These are phyloP conservation scores for Xylaria cubensis DNA, from an alignment of 495 filamentous ascomycete species.

Conservation along the genomic window DNA sequence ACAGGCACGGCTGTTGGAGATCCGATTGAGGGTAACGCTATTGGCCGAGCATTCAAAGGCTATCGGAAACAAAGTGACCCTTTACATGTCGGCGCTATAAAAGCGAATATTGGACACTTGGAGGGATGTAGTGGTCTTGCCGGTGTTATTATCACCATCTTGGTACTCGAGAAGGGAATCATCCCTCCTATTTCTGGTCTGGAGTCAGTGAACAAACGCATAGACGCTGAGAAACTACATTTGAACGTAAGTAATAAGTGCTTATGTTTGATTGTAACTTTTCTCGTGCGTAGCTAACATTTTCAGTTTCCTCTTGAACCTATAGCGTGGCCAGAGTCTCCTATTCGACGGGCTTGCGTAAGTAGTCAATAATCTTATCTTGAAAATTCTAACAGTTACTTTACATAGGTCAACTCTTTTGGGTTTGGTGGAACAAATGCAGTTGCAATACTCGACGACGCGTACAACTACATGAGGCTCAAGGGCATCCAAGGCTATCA, in stretches of 20 bases:
- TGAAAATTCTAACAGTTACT: no score
- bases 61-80: constrained; percentile 28
- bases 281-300: no score
- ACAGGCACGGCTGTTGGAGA: constrained; percentile 52
- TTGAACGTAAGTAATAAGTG: constrained; percentile 21
- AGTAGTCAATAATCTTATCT: no score
- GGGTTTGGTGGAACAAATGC: no score
- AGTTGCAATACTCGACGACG: no score
- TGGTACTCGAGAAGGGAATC: constrained; percentile 28
- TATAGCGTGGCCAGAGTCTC: no score
- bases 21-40: constrained; percentile 55
- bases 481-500: no score
- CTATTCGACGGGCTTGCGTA: no score
- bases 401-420: no score
- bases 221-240: constrained; percentile 28
- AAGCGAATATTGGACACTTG: constrained; percentile 13
- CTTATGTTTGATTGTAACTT: not conserved
- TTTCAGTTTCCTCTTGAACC: no score
- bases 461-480: no score
- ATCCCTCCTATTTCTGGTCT: constrained; percentile 47
- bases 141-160: constrained; percentile 56
- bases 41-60: constrained; percentile 39
- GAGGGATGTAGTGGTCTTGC: constrained; percentile 43
- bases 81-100: constrained; percentile 39
- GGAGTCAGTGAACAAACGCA: constrained; percentile 49